Conservation (phyloP, 495 filamentous ascomycete genomes). For the Penicillium mononematosum region DNA sequence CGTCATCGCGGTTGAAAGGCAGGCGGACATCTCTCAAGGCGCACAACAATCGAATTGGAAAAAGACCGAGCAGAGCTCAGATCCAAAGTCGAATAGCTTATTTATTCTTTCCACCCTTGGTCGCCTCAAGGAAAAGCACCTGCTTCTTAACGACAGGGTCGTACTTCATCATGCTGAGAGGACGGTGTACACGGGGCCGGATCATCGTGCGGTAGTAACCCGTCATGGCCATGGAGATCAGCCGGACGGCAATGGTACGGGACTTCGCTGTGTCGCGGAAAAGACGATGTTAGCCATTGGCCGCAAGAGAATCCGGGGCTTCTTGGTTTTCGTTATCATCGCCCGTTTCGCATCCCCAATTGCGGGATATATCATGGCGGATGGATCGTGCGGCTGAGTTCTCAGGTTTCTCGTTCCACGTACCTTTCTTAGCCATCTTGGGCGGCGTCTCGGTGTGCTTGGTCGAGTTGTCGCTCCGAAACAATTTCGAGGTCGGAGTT, state of each 20-base stretch:
- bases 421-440: slow-evolving; percentile 40
- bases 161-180: slow-evolving; percentile 97
- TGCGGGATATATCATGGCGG: not conserved
- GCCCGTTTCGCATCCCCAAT: not conserved
- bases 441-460: slow-evolving; percentile 19
- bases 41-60: not conserved
- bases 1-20: not conserved
- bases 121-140: slow-evolving; percentile 91
- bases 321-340: slow-evolving; percentile 1
- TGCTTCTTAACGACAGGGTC: slow-evolving; percentile 96
- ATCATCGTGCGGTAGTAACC: slow-evolving; percentile 91
- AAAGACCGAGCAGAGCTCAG: not conserved
- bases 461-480: slow-evolving; percentile 5
- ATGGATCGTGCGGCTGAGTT: not conserved
- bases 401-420: not conserved
- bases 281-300: slow-evolving; percentile 10
- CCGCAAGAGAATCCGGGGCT: slow-evolving; percentile 1
- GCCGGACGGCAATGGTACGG: slow-evolving; percentile 85
- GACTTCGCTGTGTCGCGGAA: slow-evolving; percentile 67
- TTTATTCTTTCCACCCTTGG: slow-evolving; percentile 56
- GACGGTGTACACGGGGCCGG: slow-evolving; percentile 74
- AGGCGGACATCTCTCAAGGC: not conserved
- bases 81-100: slow-evolving; percentile 16
- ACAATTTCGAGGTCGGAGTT: slow-evolving; percentile 13
- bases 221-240: slow-evolving; percentile 98